phyloP scores from a whole-genome alignment of 2,329 filamentous ascomycete species.

The Pyrenochaeta sp. region DNA sequence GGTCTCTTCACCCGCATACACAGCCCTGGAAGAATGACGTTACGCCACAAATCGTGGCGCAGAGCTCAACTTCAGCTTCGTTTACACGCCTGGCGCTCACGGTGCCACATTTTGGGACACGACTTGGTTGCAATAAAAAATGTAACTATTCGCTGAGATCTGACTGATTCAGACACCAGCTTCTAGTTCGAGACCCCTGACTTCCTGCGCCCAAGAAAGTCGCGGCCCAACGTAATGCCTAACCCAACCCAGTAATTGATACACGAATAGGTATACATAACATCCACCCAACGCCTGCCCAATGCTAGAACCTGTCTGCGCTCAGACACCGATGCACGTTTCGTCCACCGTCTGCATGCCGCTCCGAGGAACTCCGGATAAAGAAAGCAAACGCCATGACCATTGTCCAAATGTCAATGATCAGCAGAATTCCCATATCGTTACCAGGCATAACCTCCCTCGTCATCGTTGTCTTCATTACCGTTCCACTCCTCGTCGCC shows the following conservation, averaged over 20 bases:
- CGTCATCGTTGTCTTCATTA: constrained; percentile 59
- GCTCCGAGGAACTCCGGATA: neutral
- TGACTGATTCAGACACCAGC: too few species aligned
- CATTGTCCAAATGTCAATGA: neutral
- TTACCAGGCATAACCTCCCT: constrained; percentile 45
- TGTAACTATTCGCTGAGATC: too few species aligned
- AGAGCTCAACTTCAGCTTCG: constrained; percentile 18
- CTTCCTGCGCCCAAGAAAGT: constrained; percentile 1
- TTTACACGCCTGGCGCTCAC: constrained; percentile 8
- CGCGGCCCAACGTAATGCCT: constrained; percentile 31
- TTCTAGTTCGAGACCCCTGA: neutral
- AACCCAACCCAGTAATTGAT: constrained; percentile 24
- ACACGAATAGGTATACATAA: constrained; percentile 19
- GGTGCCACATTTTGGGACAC: neutral
- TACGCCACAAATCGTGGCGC: constrained; percentile 6
- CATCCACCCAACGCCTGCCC: constrained; percentile 23
- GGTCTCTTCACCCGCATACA: neutral
- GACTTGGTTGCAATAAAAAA: neutral
- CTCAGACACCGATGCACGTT: neutral
- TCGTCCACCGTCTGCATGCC: constrained; percentile 1
- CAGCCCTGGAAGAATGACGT: neutral
- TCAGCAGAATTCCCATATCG: neutral
- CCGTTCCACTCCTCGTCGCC: constrained; percentile 67
- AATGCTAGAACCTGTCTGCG: constrained; percentile 18
- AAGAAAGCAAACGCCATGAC: neutral